A percentile compares a stretch with the other conserved stretches of the same genome.
Conservation (phyloP, 257 asterid genomes). For the Solanum paucissectum region DNA sequence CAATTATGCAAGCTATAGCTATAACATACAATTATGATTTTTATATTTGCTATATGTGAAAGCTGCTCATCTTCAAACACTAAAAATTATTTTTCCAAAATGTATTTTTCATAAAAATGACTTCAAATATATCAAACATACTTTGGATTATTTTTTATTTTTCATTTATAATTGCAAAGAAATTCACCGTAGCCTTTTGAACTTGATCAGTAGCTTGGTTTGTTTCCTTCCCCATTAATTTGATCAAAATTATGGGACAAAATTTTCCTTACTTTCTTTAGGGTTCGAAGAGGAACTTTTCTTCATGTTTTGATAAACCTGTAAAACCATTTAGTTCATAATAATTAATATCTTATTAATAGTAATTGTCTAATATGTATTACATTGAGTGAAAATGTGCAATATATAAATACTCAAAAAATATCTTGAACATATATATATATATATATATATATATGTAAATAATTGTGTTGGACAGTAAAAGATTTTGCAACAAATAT, state of each 20-base stretch:
- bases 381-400: too few relatives aligned
- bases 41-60: too few relatives aligned
- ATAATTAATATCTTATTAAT: neutral
- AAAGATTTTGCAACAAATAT: neutral
- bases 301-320: neutral
- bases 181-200: neutral
- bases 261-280: neutral
- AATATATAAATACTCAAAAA: neutral
- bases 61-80: too few relatives aligned
- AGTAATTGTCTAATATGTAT: neutral
- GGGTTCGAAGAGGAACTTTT: neutral
- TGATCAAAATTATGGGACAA: neutral
- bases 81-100: too few relatives aligned
- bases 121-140: neutral
- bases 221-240: neutral
- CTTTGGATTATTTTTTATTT: neutral
- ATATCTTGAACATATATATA: neutral
- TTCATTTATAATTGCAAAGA: neutral
- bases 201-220: neutral
- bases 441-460: too few relatives aligned
- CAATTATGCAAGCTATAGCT: too few relatives aligned
- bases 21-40: too few relatives aligned
- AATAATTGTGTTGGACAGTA: neutral
- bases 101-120: neutral
- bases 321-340: neutral